Evolutionary conservation across 495 filamentous ascomycete genomes (phyloP).

Genomic region (Neurospora sp.): DNA sequence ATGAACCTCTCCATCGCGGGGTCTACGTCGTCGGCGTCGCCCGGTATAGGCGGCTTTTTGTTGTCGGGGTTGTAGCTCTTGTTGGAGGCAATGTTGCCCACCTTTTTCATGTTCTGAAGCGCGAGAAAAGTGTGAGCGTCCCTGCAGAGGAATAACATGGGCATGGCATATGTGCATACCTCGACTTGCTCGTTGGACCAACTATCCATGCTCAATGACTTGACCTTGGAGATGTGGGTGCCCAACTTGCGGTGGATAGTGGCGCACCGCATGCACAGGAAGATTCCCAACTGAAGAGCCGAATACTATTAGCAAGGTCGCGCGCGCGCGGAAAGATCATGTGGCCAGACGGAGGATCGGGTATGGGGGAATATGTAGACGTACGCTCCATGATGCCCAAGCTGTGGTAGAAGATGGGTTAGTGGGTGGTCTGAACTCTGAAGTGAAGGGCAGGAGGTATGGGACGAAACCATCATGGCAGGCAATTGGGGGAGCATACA

Average conservation of each 20-base stretch:
- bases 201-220: conserved; percentile 94
- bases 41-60: conserved; percentile 67
- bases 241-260: conserved; percentile 92
- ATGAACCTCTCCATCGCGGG: conserved; percentile 90
- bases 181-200: conserved; percentile 95
- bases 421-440: conserved; percentile 5
- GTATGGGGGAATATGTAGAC: conserved; percentile 23
- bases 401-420: conserved; percentile 39
- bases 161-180: conserved; percentile 38
- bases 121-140: conserved; percentile 14
- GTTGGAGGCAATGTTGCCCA: conserved; percentile 80
- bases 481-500: conserved; percentile 43
- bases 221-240: conserved; percentile 96
- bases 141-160: background rate
- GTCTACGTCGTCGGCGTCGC: conserved; percentile 86
- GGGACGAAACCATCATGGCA: background rate
- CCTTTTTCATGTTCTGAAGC: conserved; percentile 75
- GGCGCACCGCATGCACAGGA: conserved; percentile 96
- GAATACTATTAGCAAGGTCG: conserved; percentile 8
- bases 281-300: conserved; percentile 67
- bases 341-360: background rate
- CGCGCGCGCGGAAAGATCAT: background rate
- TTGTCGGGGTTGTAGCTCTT: conserved; percentile 78
- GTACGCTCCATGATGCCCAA: conserved; percentile 98
- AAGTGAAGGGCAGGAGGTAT: background rate